Evolutionary conservation across 352 stramenopile genomes (phyloP).

Genomic region (Phytopythium kandeliae): DNA sequence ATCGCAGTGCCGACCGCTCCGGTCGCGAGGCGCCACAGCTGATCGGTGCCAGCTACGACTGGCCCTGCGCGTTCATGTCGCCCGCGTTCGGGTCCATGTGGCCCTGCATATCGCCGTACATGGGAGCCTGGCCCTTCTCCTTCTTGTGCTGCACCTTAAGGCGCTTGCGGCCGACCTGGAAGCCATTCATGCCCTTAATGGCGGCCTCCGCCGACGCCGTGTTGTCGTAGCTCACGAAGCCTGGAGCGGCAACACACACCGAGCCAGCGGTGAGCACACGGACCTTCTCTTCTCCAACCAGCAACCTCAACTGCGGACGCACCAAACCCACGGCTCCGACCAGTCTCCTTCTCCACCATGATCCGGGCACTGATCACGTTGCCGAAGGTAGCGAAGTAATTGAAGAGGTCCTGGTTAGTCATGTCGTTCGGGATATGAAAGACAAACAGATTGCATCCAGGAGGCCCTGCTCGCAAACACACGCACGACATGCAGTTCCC

Average conservation of each 20-base stretch:
- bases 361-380: slow-evolving; percentile 95
- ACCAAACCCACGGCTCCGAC: slow-evolving; percentile 92
- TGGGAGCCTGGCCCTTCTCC: slow-evolving; percentile 69
- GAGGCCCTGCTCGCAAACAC: slow-evolving; percentile 72
- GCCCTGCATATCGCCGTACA: slow-evolving; percentile 64
- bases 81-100: slow-evolving; percentile 43
- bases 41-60: slow-evolving; percentile 31
- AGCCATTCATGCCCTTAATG: slow-evolving; percentile 96
- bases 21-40: slow-evolving; percentile 20
- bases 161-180: slow-evolving; percentile 94
- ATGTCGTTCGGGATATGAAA: slow-evolving; percentile 99
- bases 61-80: slow-evolving; percentile 30
- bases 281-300: neutral
- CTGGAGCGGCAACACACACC: slow-evolving; percentile 21
- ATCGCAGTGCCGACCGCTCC: slow-evolving; percentile 6
- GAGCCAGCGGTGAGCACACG: neutral
- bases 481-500: slow-evolving; percentile 12
- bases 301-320: slow-evolving; percentile 16
- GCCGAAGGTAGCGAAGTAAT: slow-evolving; percentile 94
- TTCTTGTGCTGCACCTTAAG: slow-evolving; percentile 96
- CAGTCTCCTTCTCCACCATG: slow-evolving; percentile 96
- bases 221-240: slow-evolving; percentile 96
- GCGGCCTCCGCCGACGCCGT: slow-evolving; percentile 87
- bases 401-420: slow-evolving; percentile 96
- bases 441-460: slow-evolving; percentile 97